Conservation (phyloP, 2,329 filamentous ascomycete species). For the Sporothrix sp. region DNA sequence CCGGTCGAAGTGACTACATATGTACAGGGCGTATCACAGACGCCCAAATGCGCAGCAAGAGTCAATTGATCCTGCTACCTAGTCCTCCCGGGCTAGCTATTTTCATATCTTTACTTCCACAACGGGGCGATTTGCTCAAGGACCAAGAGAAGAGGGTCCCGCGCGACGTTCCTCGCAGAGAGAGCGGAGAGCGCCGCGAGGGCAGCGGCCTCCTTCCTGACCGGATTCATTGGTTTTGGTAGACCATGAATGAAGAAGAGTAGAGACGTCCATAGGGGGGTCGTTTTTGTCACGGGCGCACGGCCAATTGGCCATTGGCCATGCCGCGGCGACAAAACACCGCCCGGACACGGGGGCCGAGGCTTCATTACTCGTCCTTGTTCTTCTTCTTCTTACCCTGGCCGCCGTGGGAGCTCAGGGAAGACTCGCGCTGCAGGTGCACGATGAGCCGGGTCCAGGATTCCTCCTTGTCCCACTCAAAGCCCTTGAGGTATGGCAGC, state of each 20-base stretch:
- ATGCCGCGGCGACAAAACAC: neutral
- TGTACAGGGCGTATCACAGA: too few species aligned
- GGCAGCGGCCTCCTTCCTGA: neutral
- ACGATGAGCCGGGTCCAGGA: constrained; percentile 82
- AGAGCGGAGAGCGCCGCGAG: neutral
- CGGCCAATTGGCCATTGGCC: neutral
- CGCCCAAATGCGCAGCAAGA: neutral
- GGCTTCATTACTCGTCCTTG: constrained; percentile 38
- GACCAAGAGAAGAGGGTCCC: neutral
- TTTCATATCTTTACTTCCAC: neutral
- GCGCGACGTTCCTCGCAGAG: constrained; percentile 10
- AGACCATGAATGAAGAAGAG: neutral
- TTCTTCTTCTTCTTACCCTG: constrained; percentile 52
- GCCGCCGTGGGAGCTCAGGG: constrained; percentile 23
- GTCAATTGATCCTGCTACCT: constrained; percentile 12
- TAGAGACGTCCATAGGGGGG: neutral
- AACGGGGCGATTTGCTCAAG: constrained; percentile 6
- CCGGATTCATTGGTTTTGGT: neutral
- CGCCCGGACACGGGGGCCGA: neutral
- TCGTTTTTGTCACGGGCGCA: neutral
- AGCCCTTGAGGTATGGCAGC: constrained; percentile 77
- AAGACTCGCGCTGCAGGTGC: constrained; percentile 63
- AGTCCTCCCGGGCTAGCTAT: constrained; percentile 1
- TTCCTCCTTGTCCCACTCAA: constrained; percentile 94
- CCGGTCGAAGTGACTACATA: neutral